Evolutionary conservation across 495 filamentous ascomycete species (phyloP).

Genomic region (Penicillium egyptiacum): DNA sequence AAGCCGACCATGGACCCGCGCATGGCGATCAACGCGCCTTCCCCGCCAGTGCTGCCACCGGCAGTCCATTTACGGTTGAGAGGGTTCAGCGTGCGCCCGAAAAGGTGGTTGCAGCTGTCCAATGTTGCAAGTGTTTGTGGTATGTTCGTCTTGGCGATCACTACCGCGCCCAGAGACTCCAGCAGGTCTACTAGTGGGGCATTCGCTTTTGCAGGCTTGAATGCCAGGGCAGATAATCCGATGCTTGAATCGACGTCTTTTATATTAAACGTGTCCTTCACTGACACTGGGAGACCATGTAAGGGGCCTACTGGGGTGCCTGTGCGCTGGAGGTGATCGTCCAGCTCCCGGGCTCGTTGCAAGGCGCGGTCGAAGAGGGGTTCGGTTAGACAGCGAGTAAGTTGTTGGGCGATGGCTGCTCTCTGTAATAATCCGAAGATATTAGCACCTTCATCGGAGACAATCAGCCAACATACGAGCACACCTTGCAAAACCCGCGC

Average conservation of each 20-base stretch:
- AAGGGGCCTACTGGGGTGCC: constrained; percentile 57
- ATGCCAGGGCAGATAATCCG: constrained; percentile 57
- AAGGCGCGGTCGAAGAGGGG: constrained; percentile 64
- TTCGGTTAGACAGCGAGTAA: constrained; percentile 66
- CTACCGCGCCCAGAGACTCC: constrained; percentile 49
- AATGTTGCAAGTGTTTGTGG: constrained; percentile 52
- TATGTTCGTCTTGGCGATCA: constrained; percentile 68
- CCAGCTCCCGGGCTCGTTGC: constrained; percentile 56
- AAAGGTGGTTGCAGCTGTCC: constrained; percentile 44
- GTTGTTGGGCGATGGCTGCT: constrained; percentile 60
- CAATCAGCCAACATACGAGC: neutral
- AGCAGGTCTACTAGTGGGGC: constrained; percentile 43
- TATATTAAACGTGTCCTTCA: constrained; percentile 69
- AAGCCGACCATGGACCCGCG: constrained; percentile 64
- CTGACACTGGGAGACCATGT: constrained; percentile 64
- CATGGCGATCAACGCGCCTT: constrained; percentile 63
- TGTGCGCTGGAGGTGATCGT: constrained; percentile 50
- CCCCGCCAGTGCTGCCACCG: constrained; percentile 67
- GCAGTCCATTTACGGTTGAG: constrained; percentile 54
- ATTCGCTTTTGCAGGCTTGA: constrained; percentile 49
- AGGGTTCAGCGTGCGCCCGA: constrained; percentile 66
- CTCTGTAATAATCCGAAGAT: constrained; percentile 29
- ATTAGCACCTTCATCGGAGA: neutral
- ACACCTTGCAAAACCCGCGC: constrained; percentile 59
- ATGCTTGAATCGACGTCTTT: constrained; percentile 56